Evolutionary conservation across 2,329 filamentous ascomycete species (phyloP), one percentile per base, ranked within the genome.

Genomic region (Epichloe bromicola): DNA sequence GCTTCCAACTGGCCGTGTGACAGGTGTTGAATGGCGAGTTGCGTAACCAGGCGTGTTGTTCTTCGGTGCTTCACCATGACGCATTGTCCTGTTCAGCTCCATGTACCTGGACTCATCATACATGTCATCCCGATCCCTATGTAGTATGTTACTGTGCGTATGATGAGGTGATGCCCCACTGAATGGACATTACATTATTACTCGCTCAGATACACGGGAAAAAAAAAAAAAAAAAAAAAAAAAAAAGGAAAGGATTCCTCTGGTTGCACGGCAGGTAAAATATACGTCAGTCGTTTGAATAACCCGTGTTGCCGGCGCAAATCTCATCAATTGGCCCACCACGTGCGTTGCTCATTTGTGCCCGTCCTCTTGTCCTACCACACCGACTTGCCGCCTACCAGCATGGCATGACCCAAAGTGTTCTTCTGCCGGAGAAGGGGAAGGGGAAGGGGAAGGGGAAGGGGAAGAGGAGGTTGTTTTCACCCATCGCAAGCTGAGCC

Each of bases 341-440:
- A 44, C 48, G 40, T 49, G 48, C 33, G 14, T 44, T 42, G 48
- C 48, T 42, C 41, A 38, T 38, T 40, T 49, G 11, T 49, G 23
- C 41, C 41, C 20, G 34, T 45, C 23, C n/a, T 23, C 36, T 46
- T 19, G 49, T 46, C 41, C 26, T 50, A 46, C 42, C 49, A 23
- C 49, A 46, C 36, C 17, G 30, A 42, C 5, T 30, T 37, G 39
- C 30, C 47, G 38, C 38, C 38, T 17, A 41, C 17, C 15, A 26
- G 30, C 15, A 7, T 38, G 45, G 3, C 34, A 37, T 47, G 42
- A 26, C 26, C 5, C 4, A 38, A 38, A 38, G 36, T 7, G 36
- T n/a, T n/a, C 19, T 20, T 8, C 19, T 20, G 39, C 37, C 12
- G 11, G 46, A 5, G 8, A 33, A 4, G 23, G 23, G 26, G 20